A percentile compares a stretch with the other conserved stretches of the same genome.
These are phyloP conservation scores for Periconia digitata DNA, from an alignment of 2,329 filamentous ascomycete genomes.

Conservation along the genomic window DNA sequence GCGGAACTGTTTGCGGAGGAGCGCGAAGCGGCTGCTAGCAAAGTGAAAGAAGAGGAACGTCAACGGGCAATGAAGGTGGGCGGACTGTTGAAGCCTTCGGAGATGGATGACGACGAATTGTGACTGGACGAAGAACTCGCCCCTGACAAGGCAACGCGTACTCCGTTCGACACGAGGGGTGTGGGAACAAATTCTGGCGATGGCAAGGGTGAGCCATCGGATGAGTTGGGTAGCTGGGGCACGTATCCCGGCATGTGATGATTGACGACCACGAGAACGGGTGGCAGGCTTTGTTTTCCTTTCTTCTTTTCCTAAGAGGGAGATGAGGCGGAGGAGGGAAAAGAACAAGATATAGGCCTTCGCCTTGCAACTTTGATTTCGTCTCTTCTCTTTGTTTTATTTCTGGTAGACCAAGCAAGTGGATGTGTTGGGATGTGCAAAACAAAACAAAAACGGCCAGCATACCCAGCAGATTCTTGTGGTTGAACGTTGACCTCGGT, in stretches of 20 bases:
- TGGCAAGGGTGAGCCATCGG: constrained; percentile 14
- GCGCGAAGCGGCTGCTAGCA: constrained; percentile 86
- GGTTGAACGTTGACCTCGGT: constrained; percentile 19
- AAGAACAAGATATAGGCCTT: not conserved
- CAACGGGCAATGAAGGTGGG: constrained; percentile 94
- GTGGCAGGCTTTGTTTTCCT: no score
- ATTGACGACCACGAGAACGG: not conserved
- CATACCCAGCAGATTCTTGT: constrained; percentile 11
- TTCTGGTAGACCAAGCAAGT: constrained; percentile 4
- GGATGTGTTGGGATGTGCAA: constrained; percentile 6
- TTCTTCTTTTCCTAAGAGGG: not conserved
- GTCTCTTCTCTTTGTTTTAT: constrained; percentile 15
- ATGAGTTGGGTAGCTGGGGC: constrained; percentile 63
- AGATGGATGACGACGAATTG: constrained; percentile 79
- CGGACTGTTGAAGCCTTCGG: constrained; percentile 94
- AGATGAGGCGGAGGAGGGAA: not conserved
- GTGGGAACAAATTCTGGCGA: constrained; percentile 9
- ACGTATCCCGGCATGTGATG: constrained; percentile 44
- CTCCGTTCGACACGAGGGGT: constrained; percentile 33
- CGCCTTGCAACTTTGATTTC: constrained; percentile 32
- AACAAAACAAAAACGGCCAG: constrained; percentile 8
- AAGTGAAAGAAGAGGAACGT: constrained; percentile 83
- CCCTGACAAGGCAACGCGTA: constrained; percentile 38
- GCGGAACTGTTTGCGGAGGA: constrained; percentile 91
- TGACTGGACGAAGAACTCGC: constrained; percentile 66